Conservation (phyloP, 495 filamentous ascomycete species). For the Podospora bellae-mahoneyi region DNA sequence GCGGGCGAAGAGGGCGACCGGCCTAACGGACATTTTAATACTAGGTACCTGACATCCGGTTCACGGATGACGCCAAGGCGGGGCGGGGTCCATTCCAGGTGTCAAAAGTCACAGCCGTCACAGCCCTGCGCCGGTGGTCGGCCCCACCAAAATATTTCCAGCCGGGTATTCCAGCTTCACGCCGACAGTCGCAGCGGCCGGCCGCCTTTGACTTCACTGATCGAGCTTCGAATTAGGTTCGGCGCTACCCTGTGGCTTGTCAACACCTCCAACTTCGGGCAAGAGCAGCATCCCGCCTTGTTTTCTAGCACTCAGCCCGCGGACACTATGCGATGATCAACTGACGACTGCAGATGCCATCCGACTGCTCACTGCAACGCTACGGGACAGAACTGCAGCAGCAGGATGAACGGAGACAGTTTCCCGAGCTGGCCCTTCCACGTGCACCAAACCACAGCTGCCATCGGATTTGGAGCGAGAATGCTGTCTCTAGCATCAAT, state of each 20-base stretch:
- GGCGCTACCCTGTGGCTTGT: not conserved
- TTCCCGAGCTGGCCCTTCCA: not conserved
- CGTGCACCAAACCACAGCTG: not conserved
- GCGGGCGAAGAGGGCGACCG: not conserved
- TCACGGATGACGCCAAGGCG: not conserved
- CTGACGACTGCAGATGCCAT: not conserved
- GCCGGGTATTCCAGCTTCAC: not conserved
- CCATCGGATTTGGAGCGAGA: not conserved
- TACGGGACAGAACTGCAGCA: not conserved
- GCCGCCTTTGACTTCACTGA: not conserved
- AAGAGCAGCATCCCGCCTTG: not conserved
- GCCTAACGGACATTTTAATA: not conserved
- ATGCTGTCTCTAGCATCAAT: not conserved
- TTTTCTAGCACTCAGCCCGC: not conserved
- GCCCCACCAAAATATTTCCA: not conserved
- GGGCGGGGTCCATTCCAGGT: not conserved
- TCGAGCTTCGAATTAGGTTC: not conserved
- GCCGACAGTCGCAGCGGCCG: conserved; percentile 1
- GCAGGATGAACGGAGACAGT: not conserved
- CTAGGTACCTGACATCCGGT: not conserved
- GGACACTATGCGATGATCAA: not conserved
- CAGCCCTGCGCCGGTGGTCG: not conserved
- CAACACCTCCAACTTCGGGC: not conserved
- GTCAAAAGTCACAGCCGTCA: not conserved
- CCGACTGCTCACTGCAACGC: conserved; percentile 2